Evolutionary conservation across 192 early-diverging fungal genomes (phyloP), one percentile per base, ranked within the genome.

Genomic region (Backusella macrospora): DNA sequence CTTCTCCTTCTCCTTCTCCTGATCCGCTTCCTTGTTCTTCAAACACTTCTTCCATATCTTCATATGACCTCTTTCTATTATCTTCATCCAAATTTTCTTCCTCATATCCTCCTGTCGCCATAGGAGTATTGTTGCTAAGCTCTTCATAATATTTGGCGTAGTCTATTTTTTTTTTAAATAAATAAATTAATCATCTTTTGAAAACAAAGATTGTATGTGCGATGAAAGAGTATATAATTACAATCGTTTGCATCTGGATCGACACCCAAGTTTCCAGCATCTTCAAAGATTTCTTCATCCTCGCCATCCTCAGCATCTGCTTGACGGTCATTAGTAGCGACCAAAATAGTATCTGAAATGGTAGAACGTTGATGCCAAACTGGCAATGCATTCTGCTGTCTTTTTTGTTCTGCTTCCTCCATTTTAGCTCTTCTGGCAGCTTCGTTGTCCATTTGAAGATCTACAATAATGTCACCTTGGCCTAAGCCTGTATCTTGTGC

Each of bases 311-410:
- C 73, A 38, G 48, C 62, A 7, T 77, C 79, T 12, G 71, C 68
- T 9, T 64, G 59, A 63, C 81, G 74, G 9, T 78, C 74, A 42
- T 79, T 82, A 18, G 80, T 85, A 43, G 80, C 79, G 9, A 79
- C 80, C 6, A 80, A 15, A 1, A 83, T 76, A 10, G 71, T 65
- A 18, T 87, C 86, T 8, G 91, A 91, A 0, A 94, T 89, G 1
- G 92, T 92, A 68, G 88, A 89, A 70, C 89, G 90, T 37, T 87
- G 86, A 76, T 94, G 92, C 92, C 92, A 94, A 34, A 88, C 86
- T 16, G 92, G 92, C 44, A 94, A 81, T 21, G 89, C 91, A 70
- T 94, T 94, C 76, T 92, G 91, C 49, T 87, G 87, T 39, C 87
- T 73, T 66, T 90, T 92, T 76, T 89, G 86, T 55, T 88, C 87